Conservation (phyloP, 2,329 filamentous ascomycete species). For the Fusarium graminum region DNA sequence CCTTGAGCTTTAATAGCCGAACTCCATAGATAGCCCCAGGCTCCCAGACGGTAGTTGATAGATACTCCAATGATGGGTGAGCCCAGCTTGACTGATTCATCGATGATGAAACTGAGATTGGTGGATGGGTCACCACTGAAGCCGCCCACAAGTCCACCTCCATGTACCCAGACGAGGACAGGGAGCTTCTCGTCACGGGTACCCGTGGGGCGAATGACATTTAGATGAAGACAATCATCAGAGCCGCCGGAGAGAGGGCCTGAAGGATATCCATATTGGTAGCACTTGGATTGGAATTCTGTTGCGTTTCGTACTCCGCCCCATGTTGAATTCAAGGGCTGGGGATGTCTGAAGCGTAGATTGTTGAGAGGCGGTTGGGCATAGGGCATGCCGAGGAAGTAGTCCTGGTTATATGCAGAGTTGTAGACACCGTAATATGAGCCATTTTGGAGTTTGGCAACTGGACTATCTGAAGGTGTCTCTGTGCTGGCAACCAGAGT, state of each 20-base stretch:
- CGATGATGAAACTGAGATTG: slow-evolving; percentile 24
- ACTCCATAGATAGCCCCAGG: slow-evolving; percentile 33
- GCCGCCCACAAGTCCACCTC: slow-evolving; percentile 28
- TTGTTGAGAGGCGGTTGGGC: slow-evolving; percentile 31
- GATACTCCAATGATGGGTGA: slow-evolving; percentile 28
- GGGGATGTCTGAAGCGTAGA: slow-evolving; percentile 35
- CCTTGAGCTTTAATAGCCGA: slow-evolving; percentile 20
- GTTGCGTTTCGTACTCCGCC: slow-evolving; percentile 29
- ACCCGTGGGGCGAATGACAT: slow-evolving; percentile 22
- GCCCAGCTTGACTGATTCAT: slow-evolving; percentile 35
- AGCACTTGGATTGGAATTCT: slow-evolving; percentile 28
- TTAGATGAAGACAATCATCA: slow-evolving; percentile 34
- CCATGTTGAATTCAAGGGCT: slow-evolving; percentile 31
- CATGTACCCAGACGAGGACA: slow-evolving; percentile 36
- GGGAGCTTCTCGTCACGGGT: slow-evolving; percentile 10
- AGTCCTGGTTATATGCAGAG: slow-evolving; percentile 25
- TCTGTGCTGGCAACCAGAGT: neutral
- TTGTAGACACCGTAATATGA: slow-evolving; percentile 36
- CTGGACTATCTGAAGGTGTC: neutral
- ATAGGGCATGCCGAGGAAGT: slow-evolving; percentile 35
- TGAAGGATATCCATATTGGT: slow-evolving; percentile 29
- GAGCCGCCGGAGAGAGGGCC: slow-evolving; percentile 24
- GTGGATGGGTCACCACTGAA: slow-evolving; percentile 15
- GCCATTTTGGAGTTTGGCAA: slow-evolving; percentile 26
- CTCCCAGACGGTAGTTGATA: slow-evolving; percentile 41